Percentiles rank a stretch among this genome's conserved stretches.
phyloP scores from a whole-genome alignment of 805 yeast genomes.

The Saturnispora besseyi region DNA sequence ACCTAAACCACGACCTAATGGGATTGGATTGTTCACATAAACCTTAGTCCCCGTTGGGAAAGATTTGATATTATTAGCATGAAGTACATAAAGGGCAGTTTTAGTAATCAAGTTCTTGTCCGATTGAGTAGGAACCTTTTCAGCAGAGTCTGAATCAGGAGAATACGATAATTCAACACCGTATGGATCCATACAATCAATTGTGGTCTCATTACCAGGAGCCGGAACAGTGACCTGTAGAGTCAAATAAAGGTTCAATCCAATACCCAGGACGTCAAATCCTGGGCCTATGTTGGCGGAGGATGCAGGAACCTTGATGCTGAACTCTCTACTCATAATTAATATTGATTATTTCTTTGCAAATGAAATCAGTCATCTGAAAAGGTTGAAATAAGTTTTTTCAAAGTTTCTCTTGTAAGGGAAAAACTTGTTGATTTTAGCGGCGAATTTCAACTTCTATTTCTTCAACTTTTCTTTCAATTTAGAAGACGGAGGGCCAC shows the following conservation, averaged over 20 bases:
- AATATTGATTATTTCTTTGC: neutral
- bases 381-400: neutral
- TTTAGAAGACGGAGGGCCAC: neutral
- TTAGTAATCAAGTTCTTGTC: conserved; percentile 82
- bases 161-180: conserved; percentile 61
- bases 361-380: neutral
- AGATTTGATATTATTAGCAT: conserved; percentile 64
- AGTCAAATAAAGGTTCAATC: conserved; percentile 65
- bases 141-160: conserved; percentile 40
- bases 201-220: conserved; percentile 29
- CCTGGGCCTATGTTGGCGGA: conserved; percentile 99
- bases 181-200: conserved; percentile 49
- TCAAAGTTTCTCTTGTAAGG: neutral
- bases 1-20: conserved; percentile 94
- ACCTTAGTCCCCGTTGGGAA: conserved; percentile 83
- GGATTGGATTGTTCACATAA: conserved; percentile 83
- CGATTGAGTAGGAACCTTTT: conserved; percentile 60
- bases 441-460: neutral
- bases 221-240: conserved; percentile 53
- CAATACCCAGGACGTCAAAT: conserved; percentile 92
- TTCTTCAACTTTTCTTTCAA: neutral
- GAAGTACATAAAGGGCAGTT: conserved; percentile 83
- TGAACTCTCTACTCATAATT: conserved; percentile 42
- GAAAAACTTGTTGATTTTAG: neutral
- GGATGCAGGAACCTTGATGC: conserved; percentile 83